Conservation (phyloP, 2,329 filamentous ascomycete genomes). For the Aspergillus fijiensis region DNA sequence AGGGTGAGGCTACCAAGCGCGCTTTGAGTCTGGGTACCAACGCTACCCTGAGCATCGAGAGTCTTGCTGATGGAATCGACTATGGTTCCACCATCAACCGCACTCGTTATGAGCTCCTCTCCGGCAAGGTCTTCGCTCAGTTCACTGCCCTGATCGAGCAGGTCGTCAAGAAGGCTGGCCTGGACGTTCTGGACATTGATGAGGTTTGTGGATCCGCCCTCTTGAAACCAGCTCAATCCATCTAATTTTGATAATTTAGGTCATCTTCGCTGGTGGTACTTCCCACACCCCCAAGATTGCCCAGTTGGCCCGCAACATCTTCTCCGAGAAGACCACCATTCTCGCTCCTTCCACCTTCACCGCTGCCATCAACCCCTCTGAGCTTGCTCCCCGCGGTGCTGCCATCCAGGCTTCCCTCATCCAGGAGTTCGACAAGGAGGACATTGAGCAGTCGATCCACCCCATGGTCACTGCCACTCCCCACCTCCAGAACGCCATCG, state of each 20-base stretch:
- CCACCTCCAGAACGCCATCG: conserved; percentile 84
- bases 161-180: conserved; percentile 84
- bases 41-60: conserved; percentile 90
- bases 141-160: conserved; percentile 83
- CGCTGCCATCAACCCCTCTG: conserved; percentile 86
- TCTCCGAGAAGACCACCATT: conserved; percentile 75
- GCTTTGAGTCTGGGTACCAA: conserved; percentile 83
- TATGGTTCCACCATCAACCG: conserved; percentile 91
- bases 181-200: conserved; percentile 90
- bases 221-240: not conserved
- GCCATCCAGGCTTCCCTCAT: conserved; percentile 94
- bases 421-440: conserved; percentile 87
- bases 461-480: conserved; percentile 91
- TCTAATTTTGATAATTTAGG: conserved; percentile 37
- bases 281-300: conserved; percentile 94
- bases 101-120: conserved; percentile 86
- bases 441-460: conserved; percentile 95
- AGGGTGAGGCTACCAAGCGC: conserved; percentile 90
- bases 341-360: conserved; percentile 78
- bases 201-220: conserved; percentile 52
- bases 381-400: conserved; percentile 83
- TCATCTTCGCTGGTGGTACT: conserved; percentile 88
- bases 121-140: conserved; percentile 79
- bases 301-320: conserved; percentile 72
- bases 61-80: conserved; percentile 82